Base-by-base conservation (phyloP, 345 rosid genomes). In the Gossypium bickii region DNA sequence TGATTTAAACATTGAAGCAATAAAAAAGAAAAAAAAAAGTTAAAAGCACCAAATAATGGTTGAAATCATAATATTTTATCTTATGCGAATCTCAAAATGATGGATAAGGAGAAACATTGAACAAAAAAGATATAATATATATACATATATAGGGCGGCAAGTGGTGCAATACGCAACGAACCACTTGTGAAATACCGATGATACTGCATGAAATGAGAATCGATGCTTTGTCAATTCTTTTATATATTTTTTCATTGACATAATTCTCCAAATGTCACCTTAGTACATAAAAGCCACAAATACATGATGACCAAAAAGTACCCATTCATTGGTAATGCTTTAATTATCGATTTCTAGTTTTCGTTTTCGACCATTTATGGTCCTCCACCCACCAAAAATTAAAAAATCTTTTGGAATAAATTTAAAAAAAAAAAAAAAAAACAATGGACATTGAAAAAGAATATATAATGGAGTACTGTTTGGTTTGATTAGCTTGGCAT, bases 1-100 rank as follows among this genome's bases (percentile, higher is more conserved):
- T 60, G 76, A 60, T 73, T 72, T 3, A 57, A 72, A 55, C 65
- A 25, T 58, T 73, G 12, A 72, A 60, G 18, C 56, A 58, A 18
- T 38, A 11, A 34, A 45, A 22, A 72, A 7, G 2, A 34, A 34
- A 29, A 29, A 29, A 29, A 29, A 29, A 34, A 5, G 41, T 57
- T 41, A 4, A 25, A 58, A 25, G 38, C 63, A 56, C 25, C 59
- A 7, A 38, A 64, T n/a, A 16, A 20, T 69, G 41, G 29, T 55
- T 9, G n/a, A 25, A 24, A 47, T 47, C 9, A 51, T 48, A 51
- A 27, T 17, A 51, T 45, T 43, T 41, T 7, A 62, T 43, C 45
- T 20, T 43, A 44, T 58, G 22, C 6, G 18, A 69, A 51, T 41
- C 38, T 72, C 67, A 72, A 49, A 22, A 22, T 48, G 53, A 67